Evolutionary conservation across 176 grass and related monocot species (phyloP), one percentile per base, ranked within the genome.

Genomic region (Ampelocalamus luodianensis): DNA sequence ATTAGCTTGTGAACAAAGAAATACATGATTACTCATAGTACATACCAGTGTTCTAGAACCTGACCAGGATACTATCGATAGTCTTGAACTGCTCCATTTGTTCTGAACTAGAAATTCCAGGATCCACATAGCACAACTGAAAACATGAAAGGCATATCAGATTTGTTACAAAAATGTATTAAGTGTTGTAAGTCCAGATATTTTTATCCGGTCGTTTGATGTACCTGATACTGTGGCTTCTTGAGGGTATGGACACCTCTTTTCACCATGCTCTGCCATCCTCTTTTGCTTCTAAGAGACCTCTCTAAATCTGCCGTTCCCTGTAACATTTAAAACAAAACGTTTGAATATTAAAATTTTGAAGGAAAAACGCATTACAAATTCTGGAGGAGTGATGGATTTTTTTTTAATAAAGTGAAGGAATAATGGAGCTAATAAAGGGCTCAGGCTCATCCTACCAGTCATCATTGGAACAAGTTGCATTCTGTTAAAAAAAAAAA

Each of bases 141-240:
- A 72, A 85, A 77, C 78, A 87, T 13, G 15, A 13, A 65, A 82
- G 65, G 14, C 4, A 62, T 60, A 79, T 61, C n/a, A 48, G 45
- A 58, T 71, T 43, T 32, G 3, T 8, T 58, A 74, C 39, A 54
- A 65, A 66, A 54, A 15, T 43, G 56, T 34, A 65, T 59, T 4
- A 68, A 40, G 42, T 36, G 1, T 56, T 29, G n/a, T 32, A n/a
- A 71, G 51, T 77, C 53, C 53, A 58, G 40, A 53, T 48, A 71
- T n/a, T 82, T 82, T 46, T 10, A 20, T 11, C 3, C 0, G 0
- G 23, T 13, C 44, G 66, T 45, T 27, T 79, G 18, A 84, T 78
- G 39, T 72, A 98, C 96, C 96, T 98, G 93, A 93, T 98, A 95
- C 22, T 95, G 96, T 50, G 86, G 85, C 64, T 95, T 95, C 83